Conservation (phyloP, 495 filamentous ascomycete species). For the Evernia prunastri region DNA sequence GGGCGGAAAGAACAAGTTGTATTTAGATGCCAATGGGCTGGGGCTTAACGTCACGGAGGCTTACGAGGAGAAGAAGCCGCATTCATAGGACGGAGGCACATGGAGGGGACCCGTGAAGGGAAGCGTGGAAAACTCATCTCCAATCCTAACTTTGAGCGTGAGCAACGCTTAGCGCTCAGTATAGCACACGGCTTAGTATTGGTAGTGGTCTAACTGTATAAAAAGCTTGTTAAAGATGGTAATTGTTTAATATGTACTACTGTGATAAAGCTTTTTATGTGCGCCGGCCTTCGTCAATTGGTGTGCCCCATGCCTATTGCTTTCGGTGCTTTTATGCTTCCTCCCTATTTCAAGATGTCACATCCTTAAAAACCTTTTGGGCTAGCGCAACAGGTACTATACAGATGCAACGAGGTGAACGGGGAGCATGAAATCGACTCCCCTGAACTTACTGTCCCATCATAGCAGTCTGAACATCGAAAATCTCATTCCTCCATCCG, state of each 20-base stretch:
- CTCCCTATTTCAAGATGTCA: not conserved
- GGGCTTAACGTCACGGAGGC: constrained; percentile 81
- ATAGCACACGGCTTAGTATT: constrained; percentile 9
- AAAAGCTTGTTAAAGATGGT: not conserved
- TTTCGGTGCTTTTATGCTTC: constrained; percentile 1
- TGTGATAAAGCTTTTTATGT: not conserved
- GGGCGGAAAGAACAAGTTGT: constrained; percentile 88
- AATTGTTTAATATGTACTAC: not conserved
- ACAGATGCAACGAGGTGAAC: not conserved
- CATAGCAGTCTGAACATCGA: constrained; percentile 51
- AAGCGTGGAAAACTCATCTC: not conserved
- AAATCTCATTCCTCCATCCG: constrained; percentile 78
- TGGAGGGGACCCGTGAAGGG: not conserved
- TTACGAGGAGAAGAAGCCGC: constrained; percentile 35
- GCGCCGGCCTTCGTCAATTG: not conserved
- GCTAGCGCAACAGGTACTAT: not conserved
- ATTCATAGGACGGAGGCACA: not conserved
- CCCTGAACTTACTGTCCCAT: constrained; percentile 17
- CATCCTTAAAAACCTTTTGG: not conserved
- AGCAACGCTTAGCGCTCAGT: not conserved
- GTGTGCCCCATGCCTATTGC: not conserved
- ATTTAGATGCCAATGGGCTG: constrained; percentile 81
- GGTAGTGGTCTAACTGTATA: not conserved
- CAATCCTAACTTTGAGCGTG: constrained; percentile 9
- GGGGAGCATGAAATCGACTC: not conserved